phyloP scores from a whole-genome alignment of 805 yeast species.

The Candida jianshihensis region DNA sequence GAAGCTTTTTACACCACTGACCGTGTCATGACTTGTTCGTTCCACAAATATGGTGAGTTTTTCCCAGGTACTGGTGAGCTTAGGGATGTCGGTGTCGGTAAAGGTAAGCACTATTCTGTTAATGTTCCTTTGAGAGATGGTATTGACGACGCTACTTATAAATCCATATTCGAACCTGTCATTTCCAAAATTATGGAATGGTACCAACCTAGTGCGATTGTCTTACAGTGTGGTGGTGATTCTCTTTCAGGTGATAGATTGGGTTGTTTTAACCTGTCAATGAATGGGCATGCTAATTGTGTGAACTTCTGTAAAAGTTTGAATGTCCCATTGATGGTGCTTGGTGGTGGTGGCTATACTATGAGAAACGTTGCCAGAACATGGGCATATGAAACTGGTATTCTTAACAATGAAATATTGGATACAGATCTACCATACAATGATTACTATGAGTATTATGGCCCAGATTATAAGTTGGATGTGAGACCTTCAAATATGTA shows the following conservation, averaged over 20 bases:
- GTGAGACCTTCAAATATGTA: constrained; percentile 95
- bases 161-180: constrained; percentile 83
- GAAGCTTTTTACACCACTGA: constrained; percentile 92
- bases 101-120: constrained; percentile 76
- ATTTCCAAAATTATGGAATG: constrained; percentile 69
- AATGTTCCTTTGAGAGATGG: constrained; percentile 90
- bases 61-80: constrained; percentile 92
- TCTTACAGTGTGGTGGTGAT: constrained; percentile 98
- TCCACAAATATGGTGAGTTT: constrained; percentile 88
- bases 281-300: constrained; percentile 95
- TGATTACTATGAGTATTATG: constrained; percentile 94
- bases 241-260: constrained; percentile 91
- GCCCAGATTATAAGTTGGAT: constrained; percentile 92
- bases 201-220: constrained; percentile 94
- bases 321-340: constrained; percentile 83
- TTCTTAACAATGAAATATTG: constrained; percentile 71
- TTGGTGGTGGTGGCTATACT: constrained; percentile 98
- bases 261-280: constrained; percentile 92
- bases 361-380: constrained; percentile 94
- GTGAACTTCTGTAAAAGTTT: constrained; percentile 80
- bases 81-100: constrained; percentile 77
- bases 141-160: constrained; percentile 77
- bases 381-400: constrained; percentile 91
- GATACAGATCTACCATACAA: constrained; percentile 65
- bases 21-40: constrained; percentile 83